Base-by-base conservation (phyloP, 2,329 filamentous ascomycete genomes). In the Emmonsia crescens region DNA sequence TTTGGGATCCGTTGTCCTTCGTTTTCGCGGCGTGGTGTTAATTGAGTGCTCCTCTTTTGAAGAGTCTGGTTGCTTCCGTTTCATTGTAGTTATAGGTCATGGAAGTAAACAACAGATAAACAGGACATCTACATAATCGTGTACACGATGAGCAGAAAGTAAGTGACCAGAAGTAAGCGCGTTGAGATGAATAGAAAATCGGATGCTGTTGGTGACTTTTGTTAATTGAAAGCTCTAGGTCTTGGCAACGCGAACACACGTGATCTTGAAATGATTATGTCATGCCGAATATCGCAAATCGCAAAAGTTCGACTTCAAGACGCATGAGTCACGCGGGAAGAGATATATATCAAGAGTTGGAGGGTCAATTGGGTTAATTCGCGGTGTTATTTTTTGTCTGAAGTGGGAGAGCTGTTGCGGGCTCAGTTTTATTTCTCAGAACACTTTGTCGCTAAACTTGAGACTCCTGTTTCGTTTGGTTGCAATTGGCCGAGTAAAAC, bases 31-130 rank as follows among this genome's bases (percentile, higher is more conserved):
- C 36, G 75, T 77, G 52, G 72, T 73, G 58, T 71, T 69, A 57
- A 68, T 66, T 63, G 70, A 69, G 40, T 27, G 10, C 59, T 74
- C 70, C 51, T 72, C 71, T 49, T 68, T 66, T 54, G 67, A 67
- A 60, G 71, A 69, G 65, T 74, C 71, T 65, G 73, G 70, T 65
- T 74, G 74, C 66, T 76, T 76, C 63, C 75, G 75, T 71, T 77
- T 77, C 75, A 77, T 77, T 27, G 33, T 5, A 16, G 27, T 9
- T 24, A 31, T 40, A 38, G 24, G 16, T n/a, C 29, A 27, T 36
- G 27, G 21, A 10, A 38, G 1, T 40, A 59, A 24, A 24, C n/a
- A 21, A 49, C 12, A 44, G 14, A 38, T 5, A 42, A 19, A 14
- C 2, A 5, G 16, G 33, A 24, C 14, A 57, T 19, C 21, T 6